These are phyloP conservation scores for Saccharum officinarum DNA, from an alignment of 176 grass and related monocot species.

Conservation along the genomic window DNA sequence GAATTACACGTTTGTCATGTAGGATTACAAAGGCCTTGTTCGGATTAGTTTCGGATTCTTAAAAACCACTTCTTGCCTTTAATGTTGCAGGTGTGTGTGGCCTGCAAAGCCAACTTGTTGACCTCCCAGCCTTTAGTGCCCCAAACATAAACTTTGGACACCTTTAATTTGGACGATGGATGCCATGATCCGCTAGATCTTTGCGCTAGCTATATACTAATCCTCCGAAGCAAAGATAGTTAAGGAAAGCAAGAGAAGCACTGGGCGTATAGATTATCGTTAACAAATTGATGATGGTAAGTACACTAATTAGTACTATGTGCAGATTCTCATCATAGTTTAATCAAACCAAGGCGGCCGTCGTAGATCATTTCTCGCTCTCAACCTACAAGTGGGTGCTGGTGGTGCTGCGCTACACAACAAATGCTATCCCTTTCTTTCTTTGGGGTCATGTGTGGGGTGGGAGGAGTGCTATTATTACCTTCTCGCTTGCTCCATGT, in stretches of 20 bases:
- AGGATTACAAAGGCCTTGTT: not conserved
- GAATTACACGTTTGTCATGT: not conserved
- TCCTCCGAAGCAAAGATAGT: slow-evolving; percentile 18
- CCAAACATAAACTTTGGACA: not conserved
- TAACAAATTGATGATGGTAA: slow-evolving; percentile 10
- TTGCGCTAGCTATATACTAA: slow-evolving; percentile 35
- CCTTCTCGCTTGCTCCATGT: slow-evolving; percentile 31
- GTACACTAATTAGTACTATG: not conserved
- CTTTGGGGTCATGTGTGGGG: slow-evolving; percentile 41
- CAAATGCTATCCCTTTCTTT: slow-evolving; percentile 26
- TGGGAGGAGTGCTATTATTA: slow-evolving; percentile 23
- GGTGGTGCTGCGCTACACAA: slow-evolving; percentile 54
- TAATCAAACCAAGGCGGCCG: slow-evolving; percentile 41
- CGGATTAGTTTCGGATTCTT: no score
- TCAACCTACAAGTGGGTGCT: slow-evolving; percentile 46
- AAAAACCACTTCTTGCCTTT: no score
- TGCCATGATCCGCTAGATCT: slow-evolving; percentile 38
- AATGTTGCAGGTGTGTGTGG: not conserved
- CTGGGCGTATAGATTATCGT: not conserved
- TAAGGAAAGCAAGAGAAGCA: slow-evolving; percentile 41
- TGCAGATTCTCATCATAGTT: slow-evolving; percentile 56
- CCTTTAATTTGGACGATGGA: slow-evolving; percentile 4
- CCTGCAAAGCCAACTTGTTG: slow-evolving; percentile 22
- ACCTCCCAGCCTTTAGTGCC: slow-evolving; percentile 44
- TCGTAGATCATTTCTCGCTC: slow-evolving; percentile 17